Base-by-base conservation (phyloP, 2,329 filamentous ascomycete species). In the Epichloe brachyelytri region DNA sequence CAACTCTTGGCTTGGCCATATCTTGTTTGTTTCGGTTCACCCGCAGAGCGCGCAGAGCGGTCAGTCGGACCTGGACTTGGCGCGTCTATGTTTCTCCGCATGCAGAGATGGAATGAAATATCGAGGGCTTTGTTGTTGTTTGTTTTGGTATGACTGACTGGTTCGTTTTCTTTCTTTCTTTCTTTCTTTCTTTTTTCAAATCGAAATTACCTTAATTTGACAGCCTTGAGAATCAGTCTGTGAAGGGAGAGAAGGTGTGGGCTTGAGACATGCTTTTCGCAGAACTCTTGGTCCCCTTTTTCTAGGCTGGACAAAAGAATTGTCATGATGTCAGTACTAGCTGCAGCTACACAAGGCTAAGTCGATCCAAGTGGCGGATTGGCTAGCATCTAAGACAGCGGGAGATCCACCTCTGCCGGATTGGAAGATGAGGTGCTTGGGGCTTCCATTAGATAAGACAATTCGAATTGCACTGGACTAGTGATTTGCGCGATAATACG, bases 1-100 rank as follows among this genome's bases (percentile, higher is more conserved):
- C 75, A 2, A 88, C 83, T 33, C 67, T 60, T 22, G 63, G 56
- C 33, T 64, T 62, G 7, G 50, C 46, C 67, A 69, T 69, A n/a
- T 46, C 54, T 38, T 8, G 3, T 33, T 39, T 15, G n/a, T 30
- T 38, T 38, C 19, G 7, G 7, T 47, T 33, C 12, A 19, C 19
- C 40, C 19, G 11, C 11, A 30, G 26, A 30, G 8, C 26, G 26
- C 26, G 26, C 39, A 41, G 10, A 7, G 40, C 20, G n/a, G 17
- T 17, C 30, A 19, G n/a, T 43, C 11, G 5, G 40, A 22, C 20
- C n/a, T 20, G 43, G 8, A 45, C 30, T 15, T 45, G 26, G 26
- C 22, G 26, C 43, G 43, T 45, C 15, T 14, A 22, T 39, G 10
- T 37, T 20, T 17, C 36, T 26, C 8, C 8, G 34, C 3, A 36